Evolutionary conservation across 2,329 filamentous ascomycete species (phyloP), one percentile per base, ranked within the genome.

Genomic region (Tolypocladium pustulatum): DNA sequence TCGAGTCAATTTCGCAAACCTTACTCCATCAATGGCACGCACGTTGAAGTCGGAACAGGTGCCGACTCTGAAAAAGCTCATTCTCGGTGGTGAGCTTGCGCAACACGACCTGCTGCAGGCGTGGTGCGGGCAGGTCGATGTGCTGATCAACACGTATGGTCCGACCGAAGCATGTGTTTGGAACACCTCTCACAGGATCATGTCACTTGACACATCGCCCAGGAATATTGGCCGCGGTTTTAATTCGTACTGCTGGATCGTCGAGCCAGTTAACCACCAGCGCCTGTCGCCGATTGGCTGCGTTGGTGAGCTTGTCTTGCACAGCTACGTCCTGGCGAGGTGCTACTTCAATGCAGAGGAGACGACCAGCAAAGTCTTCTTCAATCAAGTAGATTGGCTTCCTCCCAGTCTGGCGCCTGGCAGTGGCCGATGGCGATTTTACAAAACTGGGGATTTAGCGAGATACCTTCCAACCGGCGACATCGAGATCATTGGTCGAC

Each of bases 381-480:
- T 46, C 2, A 22, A 46, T 9, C 1, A 46, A 15, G n/a, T 46
- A 13, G 12, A 46, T 3, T 49, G 43, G 43, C 43, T 49, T 8
- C 43, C 43, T 1, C 1, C n/a, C 10, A 8, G 2, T 13, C 25
- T 7, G 1, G 13, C 5, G 13, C 1, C n/a, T 15, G 25, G 12
- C 22, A 7, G 41, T 46, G 22, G 15, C 25, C 41, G 41, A 25
- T 46, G 41, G 22, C 43, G 25, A 15, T 27, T 27, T 6, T 49
- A 49, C 13, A 27, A 27, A 7, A 79, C 78, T 1, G 79, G 79
- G 5, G 79, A 81, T 60, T 67, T 81, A 17, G 78, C 57, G 62
- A 46, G n/a, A 46, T 46, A 12, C n/a, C 41, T 46, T 25, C 41
- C 41, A 13, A 46, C 41, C 2, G 41, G 41, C 13, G 41, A 46